Evolutionary conservation across 768 basidiomycete genomes (phyloP), one percentile per base, ranked within the genome.

Genomic region (Serendipita sp.): DNA sequence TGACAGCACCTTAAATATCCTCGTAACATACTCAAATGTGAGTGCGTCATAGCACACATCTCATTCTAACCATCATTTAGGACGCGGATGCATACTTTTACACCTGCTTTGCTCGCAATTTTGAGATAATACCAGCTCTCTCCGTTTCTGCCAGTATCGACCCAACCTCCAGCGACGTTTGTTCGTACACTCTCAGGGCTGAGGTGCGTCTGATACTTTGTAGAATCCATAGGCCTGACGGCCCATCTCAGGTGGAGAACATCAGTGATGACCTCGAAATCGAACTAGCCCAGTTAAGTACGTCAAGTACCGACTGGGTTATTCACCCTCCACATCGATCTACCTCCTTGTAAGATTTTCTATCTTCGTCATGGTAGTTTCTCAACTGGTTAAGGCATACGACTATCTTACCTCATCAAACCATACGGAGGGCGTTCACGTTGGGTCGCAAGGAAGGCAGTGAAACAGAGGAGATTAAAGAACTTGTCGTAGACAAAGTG

Each of bases 1-100:
- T 30, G 74, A 75, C 45, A 77, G 79, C 44, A 79, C 83, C 52
- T 74, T 91, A 10, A 78, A 75, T 63, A 68, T 89, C 5, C 73
- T 92, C 13, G 81, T 91, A 71, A 78, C 83, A 0, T 89, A 83
- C 74, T 80, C 85, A 68, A 80, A 84, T 74, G 85, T 83, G 65
- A 28, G 69, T 67, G 0, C 2, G 51, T 63, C 3, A 28, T 16
- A 44, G 15, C 64, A 10, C 44, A 62, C 62, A 16, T 64, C 34
- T 13, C 44, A 3, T 48, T 3, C 64, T 23, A 35, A 38, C 34
- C 41, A 38, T 41, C 63, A 89, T 86, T 70, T 72, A 44, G 76
- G 77, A 32, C 41, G 74, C 77, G 3, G 71, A 75, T 5, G 69
- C 76, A n/a, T 89, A 88, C 72, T 80, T 82, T 66, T 81, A 81